Evolutionary conservation across 78 protist species (phyloP).

Genomic region (Polysphondylium violaceum): DNA sequence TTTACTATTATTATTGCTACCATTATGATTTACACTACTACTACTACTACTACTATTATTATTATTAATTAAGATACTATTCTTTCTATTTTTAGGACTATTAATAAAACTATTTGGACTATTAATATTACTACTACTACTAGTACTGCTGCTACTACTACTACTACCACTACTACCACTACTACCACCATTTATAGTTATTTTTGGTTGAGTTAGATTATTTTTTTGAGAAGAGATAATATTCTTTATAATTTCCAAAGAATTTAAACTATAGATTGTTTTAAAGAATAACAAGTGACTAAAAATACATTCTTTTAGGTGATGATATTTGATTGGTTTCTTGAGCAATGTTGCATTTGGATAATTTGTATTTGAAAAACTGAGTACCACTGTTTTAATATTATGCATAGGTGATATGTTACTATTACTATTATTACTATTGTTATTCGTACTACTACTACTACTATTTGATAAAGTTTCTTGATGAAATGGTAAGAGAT

Average conservation of each 20-base stretch:
- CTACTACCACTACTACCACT: background rate
- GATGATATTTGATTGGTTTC: slow-evolving; percentile 32
- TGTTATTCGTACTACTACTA: background rate
- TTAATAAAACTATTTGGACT: too few relatives aligned
- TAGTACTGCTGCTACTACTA: background rate
- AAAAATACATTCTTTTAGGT: slow-evolving; percentile 8
- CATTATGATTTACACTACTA: background rate
- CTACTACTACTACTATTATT: slow-evolving; percentile 4
- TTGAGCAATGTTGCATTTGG: background rate
- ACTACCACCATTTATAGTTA: background rate
- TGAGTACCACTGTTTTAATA: slow-evolving; percentile 4
- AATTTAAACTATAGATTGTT: background rate
- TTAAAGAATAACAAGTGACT: slow-evolving; percentile 4
- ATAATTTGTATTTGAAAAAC: slow-evolving; percentile 4
- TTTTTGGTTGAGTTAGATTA: background rate
- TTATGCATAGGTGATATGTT: background rate
- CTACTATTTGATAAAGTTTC: background rate
- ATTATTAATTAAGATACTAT: too few relatives aligned
- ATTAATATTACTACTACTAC: background rate
- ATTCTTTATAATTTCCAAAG: background rate
- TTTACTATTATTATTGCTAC: background rate
- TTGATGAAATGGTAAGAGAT: background rate
- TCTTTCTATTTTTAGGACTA: too few relatives aligned
- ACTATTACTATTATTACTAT: background rate
- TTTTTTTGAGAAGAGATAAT: background rate